Percentiles rank a stretch among this genome's conserved stretches.
Conservation (phyloP, 108 stramenopile species). For the Stephanodiscus minutulus region DNA sequence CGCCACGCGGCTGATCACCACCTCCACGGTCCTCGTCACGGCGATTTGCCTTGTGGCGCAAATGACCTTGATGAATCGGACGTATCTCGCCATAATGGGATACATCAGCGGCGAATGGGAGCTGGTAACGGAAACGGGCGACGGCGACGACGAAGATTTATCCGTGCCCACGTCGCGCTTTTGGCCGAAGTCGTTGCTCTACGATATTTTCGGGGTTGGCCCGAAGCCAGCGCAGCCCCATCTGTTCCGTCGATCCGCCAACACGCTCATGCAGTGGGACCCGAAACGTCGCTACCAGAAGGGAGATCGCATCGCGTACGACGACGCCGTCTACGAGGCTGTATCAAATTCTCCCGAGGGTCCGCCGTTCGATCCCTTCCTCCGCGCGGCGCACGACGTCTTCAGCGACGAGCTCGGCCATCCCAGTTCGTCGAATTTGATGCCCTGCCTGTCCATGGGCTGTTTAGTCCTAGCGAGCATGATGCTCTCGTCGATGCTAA, state of each 20-base stretch:
- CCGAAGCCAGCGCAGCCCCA: conserved; percentile 4
- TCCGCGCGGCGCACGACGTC: conserved; percentile 65
- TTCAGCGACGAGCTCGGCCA: conserved; percentile 75
- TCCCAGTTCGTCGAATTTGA: conserved; percentile 55
- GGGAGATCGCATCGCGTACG: conserved; percentile 59
- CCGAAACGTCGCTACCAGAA: conserved; percentile 72
- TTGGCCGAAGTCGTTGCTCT: conserved; percentile 1
- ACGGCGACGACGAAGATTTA: conserved; percentile 6
- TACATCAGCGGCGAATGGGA: conserved; percentile 76
- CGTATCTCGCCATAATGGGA: conserved; percentile 75
- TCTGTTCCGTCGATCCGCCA: conserved; percentile 17
- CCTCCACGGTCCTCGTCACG: conserved; percentile 52
- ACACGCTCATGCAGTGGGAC: conserved; percentile 66
- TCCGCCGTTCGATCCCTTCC: conserved; percentile 63
- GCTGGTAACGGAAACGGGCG: conserved; percentile 36
- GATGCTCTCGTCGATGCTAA: conserved; percentile 27
- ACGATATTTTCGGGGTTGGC: conserved; percentile 15
- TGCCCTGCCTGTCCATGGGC: conserved; percentile 49
- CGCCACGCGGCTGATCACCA: conserved; percentile 37
- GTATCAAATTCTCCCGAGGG: conserved; percentile 72
- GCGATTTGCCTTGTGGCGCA: conserved; percentile 59
- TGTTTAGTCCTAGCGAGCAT: conserved; percentile 44
- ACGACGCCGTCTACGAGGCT: conserved; percentile 57
- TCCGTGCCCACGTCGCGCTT: not conserved
- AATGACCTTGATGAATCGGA: conserved; percentile 61